phyloP scores from a whole-genome alignment of 176 grass and related monocot genomes.

The Secale cereale region DNA sequence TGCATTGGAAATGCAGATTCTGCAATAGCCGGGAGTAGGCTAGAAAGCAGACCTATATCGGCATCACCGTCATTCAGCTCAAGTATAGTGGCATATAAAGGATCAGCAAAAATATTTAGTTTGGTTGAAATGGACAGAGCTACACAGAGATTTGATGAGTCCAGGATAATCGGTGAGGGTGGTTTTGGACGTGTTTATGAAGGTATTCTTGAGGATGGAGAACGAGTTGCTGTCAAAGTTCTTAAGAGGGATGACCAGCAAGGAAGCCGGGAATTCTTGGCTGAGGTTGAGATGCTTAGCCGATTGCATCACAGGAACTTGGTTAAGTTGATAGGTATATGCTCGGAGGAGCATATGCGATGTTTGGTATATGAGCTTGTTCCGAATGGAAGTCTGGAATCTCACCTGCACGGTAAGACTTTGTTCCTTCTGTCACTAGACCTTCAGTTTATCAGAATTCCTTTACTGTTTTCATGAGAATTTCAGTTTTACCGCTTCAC shows the following conservation, averaged over 20 bases:
- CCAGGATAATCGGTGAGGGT: constrained; percentile 91
- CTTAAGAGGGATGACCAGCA: constrained; percentile 90
- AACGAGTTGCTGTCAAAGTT: constrained; percentile 75
- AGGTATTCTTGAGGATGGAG: constrained; percentile 71
- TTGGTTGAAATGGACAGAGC: constrained; percentile 85
- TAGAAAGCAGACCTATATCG: constrained; percentile 64
- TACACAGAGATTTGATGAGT: constrained; percentile 74
- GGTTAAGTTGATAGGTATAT: constrained; percentile 96
- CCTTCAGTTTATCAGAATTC: constrained; percentile 29
- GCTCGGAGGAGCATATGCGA: constrained; percentile 62
- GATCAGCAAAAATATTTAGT: constrained; percentile 77
- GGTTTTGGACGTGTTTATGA: constrained; percentile 96
- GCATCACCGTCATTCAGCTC: constrained; percentile 75
- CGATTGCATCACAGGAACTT: constrained; percentile 96
- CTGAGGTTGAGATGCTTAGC: constrained; percentile 99
- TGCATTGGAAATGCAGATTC: constrained; percentile 47
- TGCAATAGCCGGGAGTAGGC: constrained; percentile 18
- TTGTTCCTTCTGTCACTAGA: background rate
- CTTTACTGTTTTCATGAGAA: constrained; percentile 7
- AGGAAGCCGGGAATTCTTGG: constrained; percentile 85
- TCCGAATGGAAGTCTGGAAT: constrained; percentile 91
- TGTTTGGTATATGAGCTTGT: constrained; percentile 96
- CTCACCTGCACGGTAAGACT: constrained; percentile 81
- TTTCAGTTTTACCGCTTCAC: constrained; percentile 9
- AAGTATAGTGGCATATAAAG: constrained; percentile 75